Base-by-base conservation (phyloP, 1,139 yeast species). In the Kodamaea ohmeri region DNA sequence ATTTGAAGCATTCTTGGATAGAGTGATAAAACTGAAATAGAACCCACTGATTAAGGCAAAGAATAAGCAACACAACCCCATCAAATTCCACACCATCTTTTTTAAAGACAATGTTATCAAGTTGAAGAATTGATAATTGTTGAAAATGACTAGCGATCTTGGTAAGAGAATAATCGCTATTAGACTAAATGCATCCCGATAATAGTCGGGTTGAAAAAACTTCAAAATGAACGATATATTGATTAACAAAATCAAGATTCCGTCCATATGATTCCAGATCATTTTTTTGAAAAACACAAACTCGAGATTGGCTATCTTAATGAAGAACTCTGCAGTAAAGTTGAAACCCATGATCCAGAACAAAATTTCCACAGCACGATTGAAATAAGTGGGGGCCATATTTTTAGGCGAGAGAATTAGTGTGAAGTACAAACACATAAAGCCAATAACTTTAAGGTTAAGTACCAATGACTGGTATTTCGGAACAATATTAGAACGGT, bases 81-180 rank as follows among this genome's bases (percentile, higher is more conserved):
- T 53, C 49, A 78, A 63, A 47, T 76, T 80, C 55, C 75, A 66
- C 32, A 72, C 61, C 83, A 78, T 78, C 46, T 70, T 68, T 40
- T 77, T 67, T 36, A 74, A 69, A 12, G 80, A 71, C 22, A 76
- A 60, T 11, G 77, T 63, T 46, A 77, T 73, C 54, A 76, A 60
- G 39, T 78, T 73, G 60, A 78, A 76, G 40, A 74, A 73, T 43
- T 71, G 71, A 49, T 75, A 74, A 45, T 73, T 73, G 53, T 77
- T 80, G 46, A 78, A 67, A 3, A 76, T 65, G 2, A 80, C 68
- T 28, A 79, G 65, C 36, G 76, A 63, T 25, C 84, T 55, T 0
- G 84, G 84, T 28, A 78, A 62, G 27, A 78, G 56, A 21, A 78
- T 60, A 25, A 78, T 76, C 0, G 83, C 77, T 4, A 76, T 67